phyloP scores from a whole-genome alignment of 1,284 basidiomycete genomes.

The Cyathus olla region DNA sequence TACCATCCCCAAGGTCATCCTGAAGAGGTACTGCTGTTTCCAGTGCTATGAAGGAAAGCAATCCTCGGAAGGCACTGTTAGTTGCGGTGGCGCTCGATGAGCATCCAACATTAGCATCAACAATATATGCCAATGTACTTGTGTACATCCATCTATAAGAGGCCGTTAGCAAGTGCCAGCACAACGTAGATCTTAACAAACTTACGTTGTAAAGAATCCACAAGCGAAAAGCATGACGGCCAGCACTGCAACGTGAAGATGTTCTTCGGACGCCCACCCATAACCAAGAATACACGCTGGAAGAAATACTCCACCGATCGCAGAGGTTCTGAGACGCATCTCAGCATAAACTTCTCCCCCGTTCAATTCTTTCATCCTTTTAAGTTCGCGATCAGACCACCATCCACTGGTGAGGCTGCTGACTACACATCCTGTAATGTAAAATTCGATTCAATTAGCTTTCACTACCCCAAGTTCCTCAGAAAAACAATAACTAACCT shows the following conservation, averaged over 20 bases:
- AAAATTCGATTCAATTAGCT: not conserved
- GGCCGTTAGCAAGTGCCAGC: not conserved
- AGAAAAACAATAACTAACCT: conserved; percentile 50
- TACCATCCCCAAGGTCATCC: conserved; percentile 57
- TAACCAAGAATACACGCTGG: conserved; percentile 75
- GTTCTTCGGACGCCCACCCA: conserved; percentile 81
- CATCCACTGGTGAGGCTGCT: conserved; percentile 84
- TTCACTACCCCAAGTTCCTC: conserved; percentile 1
- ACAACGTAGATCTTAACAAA: not conserved
- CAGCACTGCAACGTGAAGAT: conserved; percentile 70
- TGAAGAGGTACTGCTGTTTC: conserved; percentile 79
- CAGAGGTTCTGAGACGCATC: conserved; percentile 81
- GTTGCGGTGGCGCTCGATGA: conserved; percentile 77
- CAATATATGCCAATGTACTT: conserved; percentile 79
- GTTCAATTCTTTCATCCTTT: conserved; percentile 65
- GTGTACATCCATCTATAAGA: conserved; percentile 72
- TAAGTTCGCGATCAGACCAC: conserved; percentile 78
- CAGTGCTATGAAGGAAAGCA: conserved; percentile 76
- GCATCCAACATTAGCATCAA: conserved; percentile 82
- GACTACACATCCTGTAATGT: conserved; percentile 62
- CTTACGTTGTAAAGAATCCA: conserved; percentile 80
- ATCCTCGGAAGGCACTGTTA: conserved; percentile 81
- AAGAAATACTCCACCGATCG: conserved; percentile 63
- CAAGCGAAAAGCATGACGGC: conserved; percentile 72
- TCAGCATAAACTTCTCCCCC: conserved; percentile 59